phyloP scores from a whole-genome alignment of 495 filamentous ascomycete genomes.

The Filosporella fistucella region DNA sequence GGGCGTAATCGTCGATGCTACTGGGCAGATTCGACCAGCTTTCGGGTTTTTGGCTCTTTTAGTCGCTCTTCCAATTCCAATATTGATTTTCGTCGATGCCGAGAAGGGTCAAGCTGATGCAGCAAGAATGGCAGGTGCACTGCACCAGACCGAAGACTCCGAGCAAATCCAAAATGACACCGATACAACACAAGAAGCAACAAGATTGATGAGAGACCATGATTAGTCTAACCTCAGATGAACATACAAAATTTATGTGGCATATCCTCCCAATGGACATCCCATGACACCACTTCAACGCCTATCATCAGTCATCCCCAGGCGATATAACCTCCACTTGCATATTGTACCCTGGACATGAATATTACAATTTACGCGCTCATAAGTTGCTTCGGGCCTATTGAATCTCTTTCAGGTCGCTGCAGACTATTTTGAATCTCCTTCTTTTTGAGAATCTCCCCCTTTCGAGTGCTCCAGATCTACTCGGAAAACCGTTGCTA shows the following conservation, averaged over 20 bases:
- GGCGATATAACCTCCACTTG: no score
- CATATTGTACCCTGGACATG: no score
- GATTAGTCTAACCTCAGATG: no score
- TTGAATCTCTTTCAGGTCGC: no score
- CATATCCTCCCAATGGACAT: no score
- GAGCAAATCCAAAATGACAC: not conserved
- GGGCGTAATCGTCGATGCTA: constrained; percentile 82
- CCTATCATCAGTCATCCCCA: no score
- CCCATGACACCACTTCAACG: no score
- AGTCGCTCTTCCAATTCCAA: constrained; percentile 72
- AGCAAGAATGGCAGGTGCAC: constrained; percentile 58
- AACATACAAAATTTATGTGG: no score
- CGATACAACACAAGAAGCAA: constrained; percentile 8
- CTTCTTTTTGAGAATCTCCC: no score
- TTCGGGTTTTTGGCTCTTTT: constrained; percentile 87
- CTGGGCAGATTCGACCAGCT: constrained; percentile 84
- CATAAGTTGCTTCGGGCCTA: no score
- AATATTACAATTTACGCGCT: no score
- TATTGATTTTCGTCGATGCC: constrained; percentile 82
- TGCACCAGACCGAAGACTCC: constrained; percentile 47
- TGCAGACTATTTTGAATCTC: no score
- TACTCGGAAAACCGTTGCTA: constrained; percentile 15
- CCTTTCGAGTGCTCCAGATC: constrained; percentile 15
- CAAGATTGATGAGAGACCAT: constrained; percentile 22
- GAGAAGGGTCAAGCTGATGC: constrained; percentile 81